A percentile compares a stretch with the other conserved stretches of the same genome.
phyloP scores from a whole-genome alignment of 2,329 filamentous ascomycete species.

The Magnaporthales sp. region DNA sequence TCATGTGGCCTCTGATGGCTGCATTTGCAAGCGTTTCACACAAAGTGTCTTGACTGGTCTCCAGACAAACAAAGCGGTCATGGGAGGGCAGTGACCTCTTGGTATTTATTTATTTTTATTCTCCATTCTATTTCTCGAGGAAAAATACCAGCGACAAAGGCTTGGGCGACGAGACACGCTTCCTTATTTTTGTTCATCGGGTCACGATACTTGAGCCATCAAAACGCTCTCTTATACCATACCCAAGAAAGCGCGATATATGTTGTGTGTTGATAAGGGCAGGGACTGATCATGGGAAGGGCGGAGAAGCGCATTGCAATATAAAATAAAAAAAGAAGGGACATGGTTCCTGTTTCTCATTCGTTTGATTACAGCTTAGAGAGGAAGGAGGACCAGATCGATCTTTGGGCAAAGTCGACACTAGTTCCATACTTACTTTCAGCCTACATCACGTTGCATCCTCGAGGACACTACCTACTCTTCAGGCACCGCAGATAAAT shows the following conservation, averaged over 20 bases:
- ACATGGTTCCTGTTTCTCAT: neutral
- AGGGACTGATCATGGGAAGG: neutral
- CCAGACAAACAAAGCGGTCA: neutral
- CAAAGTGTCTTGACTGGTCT: neutral
- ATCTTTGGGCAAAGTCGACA: neutral
- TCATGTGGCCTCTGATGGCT: neutral
- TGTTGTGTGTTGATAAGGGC: neutral
- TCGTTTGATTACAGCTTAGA: neutral
- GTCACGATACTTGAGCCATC: neutral
- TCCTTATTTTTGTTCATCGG: neutral
- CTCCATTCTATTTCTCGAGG: neutral
- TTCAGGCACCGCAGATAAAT: conserved; percentile 2
- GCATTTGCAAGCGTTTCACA: neutral
- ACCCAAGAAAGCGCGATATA: neutral
- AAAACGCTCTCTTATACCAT: neutral
- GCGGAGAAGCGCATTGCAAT: neutral
- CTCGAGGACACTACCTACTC: conserved; percentile 3
- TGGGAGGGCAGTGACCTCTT: conserved; percentile 1
- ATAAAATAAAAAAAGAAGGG: conserved; percentile 2
- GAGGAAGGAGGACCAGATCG: neutral
- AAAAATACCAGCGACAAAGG: neutral
- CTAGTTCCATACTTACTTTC: neutral
- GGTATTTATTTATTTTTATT: neutral
- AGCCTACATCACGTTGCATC: neutral
- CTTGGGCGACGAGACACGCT: neutral